Evolutionary conservation across 495 filamentous ascomycete genomes (phyloP).

Genomic region (Aspergillus sclerotioniger): DNA sequence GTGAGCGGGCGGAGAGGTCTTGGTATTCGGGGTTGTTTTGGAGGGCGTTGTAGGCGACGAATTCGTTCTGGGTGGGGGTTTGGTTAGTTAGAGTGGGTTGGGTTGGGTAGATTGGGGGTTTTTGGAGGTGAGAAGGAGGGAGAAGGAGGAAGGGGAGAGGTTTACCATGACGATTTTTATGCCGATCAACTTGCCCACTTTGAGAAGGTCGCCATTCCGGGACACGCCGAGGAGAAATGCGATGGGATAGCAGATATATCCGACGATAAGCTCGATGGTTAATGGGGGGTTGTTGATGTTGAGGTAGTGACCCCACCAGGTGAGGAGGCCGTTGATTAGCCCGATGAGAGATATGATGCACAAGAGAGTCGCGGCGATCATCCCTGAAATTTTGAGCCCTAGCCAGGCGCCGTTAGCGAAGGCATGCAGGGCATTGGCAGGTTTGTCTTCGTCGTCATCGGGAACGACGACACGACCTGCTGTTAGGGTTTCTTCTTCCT

Average conservation of each 20-base stretch:
- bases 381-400: slow-evolving; percentile 83
- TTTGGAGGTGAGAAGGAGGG: not conserved
- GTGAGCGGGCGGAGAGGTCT: slow-evolving; percentile 63
- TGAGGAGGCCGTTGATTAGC: slow-evolving; percentile 73
- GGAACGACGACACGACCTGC: slow-evolving; percentile 77
- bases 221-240: slow-evolving; percentile 86
- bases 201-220: slow-evolving; percentile 63
- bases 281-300: slow-evolving; percentile 66
- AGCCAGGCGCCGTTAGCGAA: slow-evolving; percentile 87
- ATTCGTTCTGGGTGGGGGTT: slow-evolving; percentile 53
- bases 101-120: slow-evolving; percentile 4
- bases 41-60: slow-evolving; percentile 57
- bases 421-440: slow-evolving; percentile 80
- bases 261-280: slow-evolving; percentile 73
- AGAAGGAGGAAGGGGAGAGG: slow-evolving; percentile 3
- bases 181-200: slow-evolving; percentile 77
- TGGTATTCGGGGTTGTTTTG: slow-evolving; percentile 45
- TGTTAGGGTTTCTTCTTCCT: slow-evolving; percentile 80
- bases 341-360: slow-evolving; percentile 82
- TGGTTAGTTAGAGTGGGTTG: slow-evolving; percentile 7
- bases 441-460: slow-evolving; percentile 60
- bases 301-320: slow-evolving; percentile 86
- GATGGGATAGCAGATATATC: slow-evolving; percentile 81
- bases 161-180: slow-evolving; percentile 72
- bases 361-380: slow-evolving; percentile 74